Conservation (phyloP, 306 rosid species). For the Pterocarpus macrocarpus region DNA sequence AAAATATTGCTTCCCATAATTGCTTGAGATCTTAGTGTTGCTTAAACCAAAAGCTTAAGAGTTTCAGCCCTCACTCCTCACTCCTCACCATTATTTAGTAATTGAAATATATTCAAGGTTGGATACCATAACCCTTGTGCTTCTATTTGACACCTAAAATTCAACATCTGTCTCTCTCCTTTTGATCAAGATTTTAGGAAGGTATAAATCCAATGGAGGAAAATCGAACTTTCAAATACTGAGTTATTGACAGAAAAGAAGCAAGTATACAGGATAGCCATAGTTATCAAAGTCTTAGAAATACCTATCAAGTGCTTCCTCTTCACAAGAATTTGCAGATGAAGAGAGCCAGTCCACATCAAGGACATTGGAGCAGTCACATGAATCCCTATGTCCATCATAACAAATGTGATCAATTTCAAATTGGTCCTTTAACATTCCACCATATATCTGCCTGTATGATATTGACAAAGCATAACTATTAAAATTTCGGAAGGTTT, state of each 20-base stretch:
- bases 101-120: neutral
- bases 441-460: constrained; percentile 59
- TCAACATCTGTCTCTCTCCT: constrained; percentile 8
- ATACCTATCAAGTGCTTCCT: constrained; percentile 79
- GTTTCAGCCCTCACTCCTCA: neutral
- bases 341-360: constrained; percentile 88
- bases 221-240: neutral
- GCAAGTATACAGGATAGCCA: neutral
- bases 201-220: constrained; percentile 10
- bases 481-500: neutral
- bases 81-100: constrained; percentile 7
- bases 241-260: neutral
- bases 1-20: constrained; percentile 28
- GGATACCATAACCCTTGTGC: constrained; percentile 27
- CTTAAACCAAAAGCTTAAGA: constrained; percentile 25
- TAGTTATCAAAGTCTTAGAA: constrained; percentile 16
- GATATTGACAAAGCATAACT: constrained; percentile 54
- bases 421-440: constrained; percentile 61
- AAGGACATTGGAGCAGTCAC: constrained; percentile 77
- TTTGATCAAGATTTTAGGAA: constrained; percentile 31
- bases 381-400: constrained; percentile 75
- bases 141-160: constrained; percentile 19
- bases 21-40: constrained; percentile 17
- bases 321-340: constrained; percentile 93
- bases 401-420: constrained; percentile 63